Evolutionary conservation across 2,329 filamentous ascomycete genomes (phyloP).

Genomic region (Pyrenochaeta sp.): DNA sequence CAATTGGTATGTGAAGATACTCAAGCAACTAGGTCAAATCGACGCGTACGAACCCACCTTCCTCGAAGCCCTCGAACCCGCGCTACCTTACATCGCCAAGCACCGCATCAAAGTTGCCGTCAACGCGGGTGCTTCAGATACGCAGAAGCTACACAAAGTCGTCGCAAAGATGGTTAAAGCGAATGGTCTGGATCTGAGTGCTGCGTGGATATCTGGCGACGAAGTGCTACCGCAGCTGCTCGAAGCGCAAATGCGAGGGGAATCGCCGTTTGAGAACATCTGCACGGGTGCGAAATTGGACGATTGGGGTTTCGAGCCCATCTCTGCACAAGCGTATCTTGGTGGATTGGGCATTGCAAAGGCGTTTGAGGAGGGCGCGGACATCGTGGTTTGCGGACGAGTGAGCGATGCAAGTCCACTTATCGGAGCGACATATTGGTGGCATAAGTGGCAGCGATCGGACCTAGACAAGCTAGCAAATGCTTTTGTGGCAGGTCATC

Average conservation of each 20-base stretch:
- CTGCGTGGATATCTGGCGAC: constrained; percentile 57
- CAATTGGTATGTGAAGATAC: not conserved
- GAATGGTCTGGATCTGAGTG: constrained; percentile 35
- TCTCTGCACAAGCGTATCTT: constrained; percentile 52
- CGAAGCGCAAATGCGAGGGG: constrained; percentile 49
- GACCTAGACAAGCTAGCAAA: constrained; percentile 53
- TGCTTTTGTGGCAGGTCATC: constrained; percentile 55
- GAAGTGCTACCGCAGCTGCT: constrained; percentile 47
- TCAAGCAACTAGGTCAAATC: constrained; percentile 23
- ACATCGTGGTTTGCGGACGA: constrained; percentile 56
- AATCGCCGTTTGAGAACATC: constrained; percentile 43
- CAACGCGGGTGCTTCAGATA: constrained; percentile 46
- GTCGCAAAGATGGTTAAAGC: constrained; percentile 35
- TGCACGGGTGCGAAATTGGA: constrained; percentile 50
- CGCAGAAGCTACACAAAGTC: constrained; percentile 33
- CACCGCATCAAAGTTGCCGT: constrained; percentile 45
- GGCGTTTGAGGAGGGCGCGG: constrained; percentile 51
- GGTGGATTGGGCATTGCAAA: constrained; percentile 55
- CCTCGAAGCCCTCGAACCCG: constrained; percentile 58
- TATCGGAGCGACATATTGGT: constrained; percentile 56
- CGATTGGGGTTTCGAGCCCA: constrained; percentile 47
- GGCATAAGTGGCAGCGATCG: constrained; percentile 54
- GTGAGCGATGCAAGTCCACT: constrained; percentile 56
- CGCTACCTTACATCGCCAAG: constrained; percentile 44
- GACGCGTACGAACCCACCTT: constrained; percentile 63